Evolutionary conservation across 139 green algal genomes (phyloP).

Genomic region (Chlamydomonas applanata): DNA sequence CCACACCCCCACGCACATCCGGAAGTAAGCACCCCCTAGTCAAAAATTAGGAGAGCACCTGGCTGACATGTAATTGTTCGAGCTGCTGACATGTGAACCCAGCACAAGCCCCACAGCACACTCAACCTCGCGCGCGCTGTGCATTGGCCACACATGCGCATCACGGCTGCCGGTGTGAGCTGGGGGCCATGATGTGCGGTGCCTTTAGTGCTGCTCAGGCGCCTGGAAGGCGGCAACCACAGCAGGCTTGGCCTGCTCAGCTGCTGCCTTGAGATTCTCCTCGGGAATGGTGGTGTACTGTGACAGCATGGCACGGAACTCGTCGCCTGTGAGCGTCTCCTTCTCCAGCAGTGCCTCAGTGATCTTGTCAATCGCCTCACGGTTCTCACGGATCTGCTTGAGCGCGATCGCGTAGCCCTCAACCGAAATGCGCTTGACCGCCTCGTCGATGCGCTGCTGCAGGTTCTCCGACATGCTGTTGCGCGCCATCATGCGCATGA

Average conservation of each 20-base stretch:
- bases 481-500: constrained; percentile 98
- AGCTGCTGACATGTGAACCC: too few relatives aligned
- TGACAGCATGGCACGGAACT: constrained; percentile 90
- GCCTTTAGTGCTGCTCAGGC: too few relatives aligned
- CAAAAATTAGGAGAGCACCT: too few relatives aligned
- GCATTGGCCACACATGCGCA: too few relatives aligned
- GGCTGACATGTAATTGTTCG: too few relatives aligned
- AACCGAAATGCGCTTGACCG: constrained; percentile 71
- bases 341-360: constrained; percentile 93
- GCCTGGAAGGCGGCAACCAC: too few relatives aligned
- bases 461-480: constrained; percentile 97
- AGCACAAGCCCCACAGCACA: too few relatives aligned
- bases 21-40: too few relatives aligned
- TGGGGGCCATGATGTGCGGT: too few relatives aligned
- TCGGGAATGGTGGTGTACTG: constrained; percentile 86
- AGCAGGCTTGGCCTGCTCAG: not conserved
- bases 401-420: constrained; percentile 68
- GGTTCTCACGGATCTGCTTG: constrained; percentile 81
- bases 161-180: too few relatives aligned
- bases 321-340: constrained; percentile 90
- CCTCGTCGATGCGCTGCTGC: constrained; percentile 87
- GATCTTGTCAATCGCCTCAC: constrained; percentile 92
- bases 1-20: too few relatives aligned
- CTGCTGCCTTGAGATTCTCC: constrained; percentile 68
- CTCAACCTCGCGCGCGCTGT: too few relatives aligned